These are phyloP conservation scores for Diaporthe destruens DNA, from an alignment of 2,329 filamentous ascomycete genomes.

Conservation along the genomic window DNA sequence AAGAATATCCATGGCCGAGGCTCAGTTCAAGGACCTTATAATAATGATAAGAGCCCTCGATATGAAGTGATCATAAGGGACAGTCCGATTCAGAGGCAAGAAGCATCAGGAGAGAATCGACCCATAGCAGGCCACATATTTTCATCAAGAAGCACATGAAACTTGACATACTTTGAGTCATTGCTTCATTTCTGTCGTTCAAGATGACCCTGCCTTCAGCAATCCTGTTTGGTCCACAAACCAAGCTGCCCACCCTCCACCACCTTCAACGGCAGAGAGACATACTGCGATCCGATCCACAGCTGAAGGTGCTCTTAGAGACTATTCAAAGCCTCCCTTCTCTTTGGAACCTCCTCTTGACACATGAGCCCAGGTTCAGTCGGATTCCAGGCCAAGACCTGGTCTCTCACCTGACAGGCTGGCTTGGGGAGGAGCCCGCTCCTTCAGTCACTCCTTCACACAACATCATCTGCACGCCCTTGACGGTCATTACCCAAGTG, in stretches of 20 bases:
- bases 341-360: neutral
- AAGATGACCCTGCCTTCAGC: conserved; percentile 8
- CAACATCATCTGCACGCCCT: conserved; percentile 19
- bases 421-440: neutral
- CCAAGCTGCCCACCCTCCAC: neutral
- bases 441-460: conserved; percentile 7
- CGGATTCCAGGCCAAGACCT: neutral
- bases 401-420: neutral
- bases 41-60: neutral
- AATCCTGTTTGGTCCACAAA: conserved; percentile 1
- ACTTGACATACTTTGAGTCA: neutral
- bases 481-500: conserved; percentile 20
- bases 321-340: neutral
- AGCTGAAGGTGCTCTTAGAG: neutral
- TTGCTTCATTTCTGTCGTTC: neutral
- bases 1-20: neutral
- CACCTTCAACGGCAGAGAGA: conserved; percentile 9
- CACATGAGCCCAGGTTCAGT: neutral
- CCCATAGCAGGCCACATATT: neutral
- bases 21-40: neutral
- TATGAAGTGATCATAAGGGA: neutral
- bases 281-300: neutral
- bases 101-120: neutral
- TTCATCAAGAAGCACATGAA: neutral
- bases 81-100: neutral